These are phyloP conservation scores for Hamigera avellanea DNA, from an alignment of 495 filamentous ascomycete genomes.

Conservation along the genomic window DNA sequence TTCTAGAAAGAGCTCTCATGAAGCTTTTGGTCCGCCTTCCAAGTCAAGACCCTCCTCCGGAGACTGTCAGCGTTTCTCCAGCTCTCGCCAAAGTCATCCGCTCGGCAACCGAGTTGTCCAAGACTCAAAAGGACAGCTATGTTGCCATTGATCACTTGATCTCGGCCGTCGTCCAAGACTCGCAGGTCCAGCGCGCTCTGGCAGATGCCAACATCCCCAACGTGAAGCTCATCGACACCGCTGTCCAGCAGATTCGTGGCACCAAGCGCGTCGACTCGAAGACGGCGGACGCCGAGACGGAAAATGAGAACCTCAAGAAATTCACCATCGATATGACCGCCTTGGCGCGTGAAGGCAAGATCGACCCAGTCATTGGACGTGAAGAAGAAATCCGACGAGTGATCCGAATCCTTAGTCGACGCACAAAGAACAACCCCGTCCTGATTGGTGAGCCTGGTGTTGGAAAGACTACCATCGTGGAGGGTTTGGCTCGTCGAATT, in stretches of 20 bases:
- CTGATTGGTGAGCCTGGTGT: constrained; percentile 95
- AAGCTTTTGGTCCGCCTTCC: constrained; percentile 82
- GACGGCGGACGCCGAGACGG: constrained; percentile 81
- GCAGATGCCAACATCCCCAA: constrained; percentile 88
- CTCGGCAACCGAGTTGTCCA: constrained; percentile 78
- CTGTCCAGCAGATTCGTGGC: constrained; percentile 79
- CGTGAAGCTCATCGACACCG: constrained; percentile 74
- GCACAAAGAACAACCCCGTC: constrained; percentile 98
- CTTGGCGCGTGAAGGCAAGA: constrained; percentile 89
- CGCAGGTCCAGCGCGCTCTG: constrained; percentile 56
- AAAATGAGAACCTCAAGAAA: constrained; percentile 89
- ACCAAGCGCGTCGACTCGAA: constrained; percentile 88
- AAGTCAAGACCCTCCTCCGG: constrained; percentile 89
- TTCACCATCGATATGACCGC: constrained; percentile 97
- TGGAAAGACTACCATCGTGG: constrained; percentile 95
- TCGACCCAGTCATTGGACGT: constrained; percentile 94
- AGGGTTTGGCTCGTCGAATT: constrained; percentile 90
- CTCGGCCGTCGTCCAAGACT: constrained; percentile 66
- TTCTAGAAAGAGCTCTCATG: constrained; percentile 79
- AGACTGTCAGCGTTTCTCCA: constrained; percentile 69
- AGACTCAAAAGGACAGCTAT: constrained; percentile 90
- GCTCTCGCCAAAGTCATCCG: constrained; percentile 71
- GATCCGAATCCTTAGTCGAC: constrained; percentile 80
- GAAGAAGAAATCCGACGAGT: constrained; percentile 95
- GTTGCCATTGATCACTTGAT: constrained; percentile 94